Conservation (phyloP, 2,329 filamentous ascomycete species). For the Alternaria panax region DNA sequence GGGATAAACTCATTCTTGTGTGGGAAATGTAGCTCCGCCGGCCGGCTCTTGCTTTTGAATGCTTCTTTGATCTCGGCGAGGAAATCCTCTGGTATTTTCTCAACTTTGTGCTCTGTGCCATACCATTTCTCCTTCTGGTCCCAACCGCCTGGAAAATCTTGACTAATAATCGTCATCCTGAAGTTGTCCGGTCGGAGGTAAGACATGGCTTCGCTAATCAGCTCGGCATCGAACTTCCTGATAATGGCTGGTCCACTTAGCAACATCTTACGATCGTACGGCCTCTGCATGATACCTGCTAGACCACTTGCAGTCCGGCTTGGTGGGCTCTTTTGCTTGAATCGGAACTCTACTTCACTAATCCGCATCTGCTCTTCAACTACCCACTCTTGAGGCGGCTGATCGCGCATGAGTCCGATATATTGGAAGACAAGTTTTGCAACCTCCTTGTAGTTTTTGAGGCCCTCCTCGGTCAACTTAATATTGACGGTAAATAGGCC, state of each 20-base stretch:
- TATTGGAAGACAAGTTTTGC: slow-evolving; percentile 90
- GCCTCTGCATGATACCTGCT: slow-evolving; percentile 89
- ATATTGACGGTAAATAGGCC: slow-evolving; percentile 82
- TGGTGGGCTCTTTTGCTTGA: slow-evolving; percentile 89
- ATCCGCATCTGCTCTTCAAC: slow-evolving; percentile 90
- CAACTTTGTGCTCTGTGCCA: slow-evolving; percentile 87
- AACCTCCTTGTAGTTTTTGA: slow-evolving; percentile 82
- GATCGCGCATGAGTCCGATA: slow-evolving; percentile 81
- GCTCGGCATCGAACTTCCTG: slow-evolving; percentile 78
- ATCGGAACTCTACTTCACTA: slow-evolving; percentile 92
- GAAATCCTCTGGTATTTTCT: slow-evolving; percentile 79
- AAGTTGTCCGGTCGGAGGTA: slow-evolving; percentile 89
- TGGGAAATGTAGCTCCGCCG: slow-evolving; percentile 80
- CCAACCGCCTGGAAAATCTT: slow-evolving; percentile 84
- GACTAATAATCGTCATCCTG: slow-evolving; percentile 81
- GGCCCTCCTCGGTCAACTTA: slow-evolving; percentile 81
- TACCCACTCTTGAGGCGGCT: slow-evolving; percentile 87
- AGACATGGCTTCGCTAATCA: slow-evolving; percentile 75
- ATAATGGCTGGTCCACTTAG: slow-evolving; percentile 80
- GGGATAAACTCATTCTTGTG: slow-evolving; percentile 97
- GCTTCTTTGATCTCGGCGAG: slow-evolving; percentile 74
- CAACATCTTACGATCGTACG: slow-evolving; percentile 83
- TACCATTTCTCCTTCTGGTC: slow-evolving; percentile 96
- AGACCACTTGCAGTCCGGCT: slow-evolving; percentile 87
- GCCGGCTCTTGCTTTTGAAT: slow-evolving; percentile 65